Percentiles rank a stretch among this genome's conserved stretches.
Evolutionary conservation across 2,329 filamentous ascomycete species (phyloP).

Genomic region (Thielaviopsis ethacetica): DNA sequence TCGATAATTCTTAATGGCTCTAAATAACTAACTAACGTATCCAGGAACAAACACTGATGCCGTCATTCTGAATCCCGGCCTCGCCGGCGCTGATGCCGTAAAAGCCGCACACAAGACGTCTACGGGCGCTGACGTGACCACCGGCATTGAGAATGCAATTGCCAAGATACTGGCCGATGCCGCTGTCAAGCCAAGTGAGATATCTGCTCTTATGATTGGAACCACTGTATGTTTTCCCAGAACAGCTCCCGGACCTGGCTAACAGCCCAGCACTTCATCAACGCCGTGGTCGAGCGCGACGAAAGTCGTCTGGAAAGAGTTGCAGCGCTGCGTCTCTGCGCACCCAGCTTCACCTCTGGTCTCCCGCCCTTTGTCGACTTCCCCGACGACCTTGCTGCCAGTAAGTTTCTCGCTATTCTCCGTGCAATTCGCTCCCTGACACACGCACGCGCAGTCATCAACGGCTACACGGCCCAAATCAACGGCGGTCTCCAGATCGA

Average conservation of each 20-base stretch:
- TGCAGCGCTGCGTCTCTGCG: constrained; percentile 37
- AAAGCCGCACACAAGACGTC: constrained; percentile 26
- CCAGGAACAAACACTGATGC: constrained; percentile 36
- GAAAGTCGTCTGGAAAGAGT: constrained; percentile 29
- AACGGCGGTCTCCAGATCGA: constrained; percentile 15
- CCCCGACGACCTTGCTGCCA: constrained; percentile 26
- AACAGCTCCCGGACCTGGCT: neutral
- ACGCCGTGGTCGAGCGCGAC: constrained; percentile 39
- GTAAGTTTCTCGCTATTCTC: neutral
- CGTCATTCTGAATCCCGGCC: constrained; percentile 29
- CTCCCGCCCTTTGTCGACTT: constrained; percentile 36
- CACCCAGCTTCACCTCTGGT: constrained; percentile 25
- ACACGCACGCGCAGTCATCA: constrained; percentile 9
- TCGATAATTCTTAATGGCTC: neutral
- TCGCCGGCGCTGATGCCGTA: constrained; percentile 11
- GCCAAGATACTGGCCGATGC: constrained; percentile 1
- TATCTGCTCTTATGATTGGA: constrained; percentile 35
- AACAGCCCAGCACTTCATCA: constrained; percentile 31
- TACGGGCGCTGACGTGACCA: constrained; percentile 31
- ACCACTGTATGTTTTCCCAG: constrained; percentile 23
- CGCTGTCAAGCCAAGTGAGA: constrained; percentile 17
- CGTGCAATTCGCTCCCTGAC: neutral
- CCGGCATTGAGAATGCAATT: constrained; percentile 23
- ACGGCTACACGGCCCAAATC: constrained; percentile 14
- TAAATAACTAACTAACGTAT: neutral